Conservation (phyloP, 768 basidiomycete species). For the Chlorophyllum brunneum region DNA sequence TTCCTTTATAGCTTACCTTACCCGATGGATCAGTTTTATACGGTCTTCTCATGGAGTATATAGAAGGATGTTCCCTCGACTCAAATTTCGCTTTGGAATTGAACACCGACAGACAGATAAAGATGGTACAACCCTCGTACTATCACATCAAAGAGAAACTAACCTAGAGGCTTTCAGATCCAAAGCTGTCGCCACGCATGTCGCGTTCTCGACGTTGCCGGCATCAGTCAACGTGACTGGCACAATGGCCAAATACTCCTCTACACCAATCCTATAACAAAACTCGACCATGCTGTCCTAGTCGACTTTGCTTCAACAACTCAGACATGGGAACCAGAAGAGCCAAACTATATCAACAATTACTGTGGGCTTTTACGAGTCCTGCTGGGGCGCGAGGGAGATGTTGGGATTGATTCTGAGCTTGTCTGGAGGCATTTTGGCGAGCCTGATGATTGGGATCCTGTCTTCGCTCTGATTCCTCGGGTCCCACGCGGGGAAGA, state of each 20-base stretch:
- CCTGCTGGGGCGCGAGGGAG: neutral
- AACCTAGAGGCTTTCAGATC: slow-evolving; percentile 17
- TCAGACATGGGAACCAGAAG: slow-evolving; percentile 13
- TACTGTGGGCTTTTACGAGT: slow-evolving; percentile 4
- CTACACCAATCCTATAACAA: slow-evolving; percentile 13
- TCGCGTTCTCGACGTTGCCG: slow-evolving; percentile 22
- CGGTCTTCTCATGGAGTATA: slow-evolving; percentile 20
- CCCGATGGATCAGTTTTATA: slow-evolving; percentile 14
- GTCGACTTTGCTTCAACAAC: slow-evolving; percentile 16
- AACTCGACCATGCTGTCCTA: slow-evolving; percentile 15
- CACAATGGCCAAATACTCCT: slow-evolving; percentile 17
- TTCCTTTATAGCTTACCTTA: slow-evolving; percentile 14
- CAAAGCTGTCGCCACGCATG: slow-evolving; percentile 19
- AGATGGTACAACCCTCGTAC: slow-evolving; percentile 19
- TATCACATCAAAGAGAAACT: too few species aligned
- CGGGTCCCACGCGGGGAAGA: too few species aligned
- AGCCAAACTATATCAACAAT: slow-evolving; percentile 11
- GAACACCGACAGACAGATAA: slow-evolving; percentile 16
- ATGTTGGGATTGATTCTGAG: neutral
- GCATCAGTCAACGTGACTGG: slow-evolving; percentile 23
- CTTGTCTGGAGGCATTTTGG: slow-evolving; percentile 5
- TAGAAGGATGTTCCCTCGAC: slow-evolving; percentile 14
- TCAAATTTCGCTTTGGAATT: slow-evolving; percentile 11
- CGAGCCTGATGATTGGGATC: slow-evolving; percentile 11
- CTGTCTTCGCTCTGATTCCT: neutral